A percentile compares a stretch with the other conserved stretches of the same genome.
phyloP scores from a whole-genome alignment of 2,329 filamentous ascomycete genomes.

The Colletotrichum tofieldiae region DNA sequence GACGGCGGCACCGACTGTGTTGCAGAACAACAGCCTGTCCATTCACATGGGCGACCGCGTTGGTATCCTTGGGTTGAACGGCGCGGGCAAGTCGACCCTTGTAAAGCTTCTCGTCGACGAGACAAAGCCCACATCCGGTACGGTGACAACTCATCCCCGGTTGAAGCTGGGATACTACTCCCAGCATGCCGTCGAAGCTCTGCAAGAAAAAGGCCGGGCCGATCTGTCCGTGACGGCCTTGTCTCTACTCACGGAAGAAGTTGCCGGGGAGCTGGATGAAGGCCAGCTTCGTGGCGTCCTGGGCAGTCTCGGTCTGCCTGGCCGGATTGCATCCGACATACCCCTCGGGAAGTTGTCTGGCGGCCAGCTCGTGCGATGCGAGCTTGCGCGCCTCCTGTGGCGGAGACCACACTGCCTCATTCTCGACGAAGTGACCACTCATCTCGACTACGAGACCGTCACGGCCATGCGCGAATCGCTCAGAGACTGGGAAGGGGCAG shows the following conservation, averaged over 20 bases:
- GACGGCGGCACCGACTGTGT: slow-evolving; percentile 58
- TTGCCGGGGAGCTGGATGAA: slow-evolving; percentile 70
- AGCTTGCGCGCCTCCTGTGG: slow-evolving; percentile 80
- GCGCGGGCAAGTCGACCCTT: slow-evolving; percentile 85
- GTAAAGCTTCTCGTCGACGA: slow-evolving; percentile 78
- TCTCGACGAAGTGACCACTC: slow-evolving; percentile 87
- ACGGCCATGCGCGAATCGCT: slow-evolving; percentile 79
- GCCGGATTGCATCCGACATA: slow-evolving; percentile 80
- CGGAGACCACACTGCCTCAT: slow-evolving; percentile 79
- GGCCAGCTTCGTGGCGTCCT: slow-evolving; percentile 78
- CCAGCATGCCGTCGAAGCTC: slow-evolving; percentile 81
- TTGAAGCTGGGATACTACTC: slow-evolving; percentile 83
- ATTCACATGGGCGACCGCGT: slow-evolving; percentile 82
- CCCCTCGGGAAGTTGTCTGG: slow-evolving; percentile 82
- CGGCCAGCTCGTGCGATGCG: slow-evolving; percentile 79
- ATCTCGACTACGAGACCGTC: slow-evolving; percentile 88
- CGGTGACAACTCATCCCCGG: slow-evolving; percentile 76
- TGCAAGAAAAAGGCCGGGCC: slow-evolving; percentile 67
- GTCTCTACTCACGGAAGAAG: slow-evolving; percentile 71
- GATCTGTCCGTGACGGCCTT: slow-evolving; percentile 75
- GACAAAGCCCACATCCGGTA: slow-evolving; percentile 72
- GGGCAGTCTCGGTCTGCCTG: slow-evolving; percentile 78
- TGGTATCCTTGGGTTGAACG: slow-evolving; percentile 85
- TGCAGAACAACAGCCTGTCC: slow-evolving; percentile 77
- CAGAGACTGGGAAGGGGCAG: slow-evolving; percentile 78